Percentiles rank a stretch among this genome's conserved stretches.
Conservation (phyloP, 2,329 filamentous ascomycete genomes). For the Colletotrichum aenigma region DNA sequence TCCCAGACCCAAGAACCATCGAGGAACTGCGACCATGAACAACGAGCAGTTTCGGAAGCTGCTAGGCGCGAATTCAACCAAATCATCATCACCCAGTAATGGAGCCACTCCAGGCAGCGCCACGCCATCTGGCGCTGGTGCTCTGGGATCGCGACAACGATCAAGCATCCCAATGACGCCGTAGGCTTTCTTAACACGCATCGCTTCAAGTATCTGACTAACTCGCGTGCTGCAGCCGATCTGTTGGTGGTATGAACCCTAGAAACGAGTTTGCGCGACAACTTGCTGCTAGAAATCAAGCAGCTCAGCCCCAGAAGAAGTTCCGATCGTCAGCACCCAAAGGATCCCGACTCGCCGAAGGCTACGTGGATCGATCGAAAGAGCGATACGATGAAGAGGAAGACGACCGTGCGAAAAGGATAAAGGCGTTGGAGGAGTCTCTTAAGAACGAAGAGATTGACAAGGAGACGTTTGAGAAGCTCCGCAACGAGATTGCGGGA, state of each 20-base stretch:
- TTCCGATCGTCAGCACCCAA: conserved; percentile 82
- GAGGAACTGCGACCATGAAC: conserved; percentile 69
- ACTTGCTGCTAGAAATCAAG: conserved; percentile 73
- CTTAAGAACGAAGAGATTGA: conserved; percentile 87
- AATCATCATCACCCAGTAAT: conserved; percentile 45
- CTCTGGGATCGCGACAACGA: conserved; percentile 78
- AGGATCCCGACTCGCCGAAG: conserved; percentile 77
- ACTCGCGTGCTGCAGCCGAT: conserved; percentile 57
- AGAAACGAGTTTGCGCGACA: conserved; percentile 82
- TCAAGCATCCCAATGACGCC: conserved; percentile 94
- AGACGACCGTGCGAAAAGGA: conserved; percentile 63
- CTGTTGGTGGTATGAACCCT: conserved; percentile 55
- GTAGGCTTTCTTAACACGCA: conserved; percentile 50
- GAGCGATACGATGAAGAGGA: conserved; percentile 59
- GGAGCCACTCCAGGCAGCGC: conserved; percentile 43
- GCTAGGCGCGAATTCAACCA: conserved; percentile 57
- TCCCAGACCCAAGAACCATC: not conserved
- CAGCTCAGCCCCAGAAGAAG: conserved; percentile 66
- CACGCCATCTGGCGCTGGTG: conserved; percentile 32
- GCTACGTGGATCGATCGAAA: conserved; percentile 84
- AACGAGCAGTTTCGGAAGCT: conserved; percentile 93
- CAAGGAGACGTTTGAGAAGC: conserved; percentile 74
- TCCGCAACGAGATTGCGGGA: conserved; percentile 79
- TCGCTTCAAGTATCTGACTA: conserved; percentile 12
- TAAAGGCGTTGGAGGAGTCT: conserved; percentile 81